Conservation (phyloP, 2,329 filamentous ascomycete species). For the Botrytis galanthina region DNA sequence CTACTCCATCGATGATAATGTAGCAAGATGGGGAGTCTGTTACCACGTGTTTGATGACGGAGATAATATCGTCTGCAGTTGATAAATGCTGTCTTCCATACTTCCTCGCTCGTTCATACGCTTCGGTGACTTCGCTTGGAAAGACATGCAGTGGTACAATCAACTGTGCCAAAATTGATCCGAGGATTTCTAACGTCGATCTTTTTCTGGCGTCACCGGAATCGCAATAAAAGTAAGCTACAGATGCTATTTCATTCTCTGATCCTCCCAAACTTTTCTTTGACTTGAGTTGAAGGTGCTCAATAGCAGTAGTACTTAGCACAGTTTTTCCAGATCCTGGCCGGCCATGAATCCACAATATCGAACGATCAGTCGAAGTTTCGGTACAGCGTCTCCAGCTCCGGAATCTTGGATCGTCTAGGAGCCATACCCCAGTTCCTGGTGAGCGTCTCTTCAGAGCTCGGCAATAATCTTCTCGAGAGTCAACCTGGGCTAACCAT, state of each 20-base stretch:
- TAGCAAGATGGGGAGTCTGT: background rate
- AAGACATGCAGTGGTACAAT: background rate
- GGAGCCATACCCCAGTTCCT: conserved; percentile 11
- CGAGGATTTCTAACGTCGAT: conserved; percentile 9
- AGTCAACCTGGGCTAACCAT: conserved; percentile 17
- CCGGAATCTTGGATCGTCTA: background rate
- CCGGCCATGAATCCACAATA: conserved; percentile 10
- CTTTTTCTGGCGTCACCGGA: background rate
- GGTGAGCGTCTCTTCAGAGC: conserved; percentile 2
- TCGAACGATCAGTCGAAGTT: background rate
- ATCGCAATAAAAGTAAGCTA: conserved; percentile 18
- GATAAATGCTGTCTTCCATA: conserved; percentile 19
- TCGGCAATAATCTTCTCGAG: conserved; percentile 13
- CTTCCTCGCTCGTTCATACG: conserved; percentile 11
- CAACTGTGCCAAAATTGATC: conserved; percentile 16
- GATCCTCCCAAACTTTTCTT: background rate
- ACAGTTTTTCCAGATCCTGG: conserved; percentile 15
- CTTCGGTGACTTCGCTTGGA: background rate
- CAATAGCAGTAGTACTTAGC: conserved; percentile 10
- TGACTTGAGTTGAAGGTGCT: background rate
- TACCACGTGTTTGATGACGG: background rate
- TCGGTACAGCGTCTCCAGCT: background rate
- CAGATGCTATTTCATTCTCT: background rate
- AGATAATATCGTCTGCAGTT: background rate
- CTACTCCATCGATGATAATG: conserved; percentile 16